These are phyloP conservation scores for Penicillium canescens DNA, from an alignment of 495 filamentous ascomycete species.

Conservation along the genomic window DNA sequence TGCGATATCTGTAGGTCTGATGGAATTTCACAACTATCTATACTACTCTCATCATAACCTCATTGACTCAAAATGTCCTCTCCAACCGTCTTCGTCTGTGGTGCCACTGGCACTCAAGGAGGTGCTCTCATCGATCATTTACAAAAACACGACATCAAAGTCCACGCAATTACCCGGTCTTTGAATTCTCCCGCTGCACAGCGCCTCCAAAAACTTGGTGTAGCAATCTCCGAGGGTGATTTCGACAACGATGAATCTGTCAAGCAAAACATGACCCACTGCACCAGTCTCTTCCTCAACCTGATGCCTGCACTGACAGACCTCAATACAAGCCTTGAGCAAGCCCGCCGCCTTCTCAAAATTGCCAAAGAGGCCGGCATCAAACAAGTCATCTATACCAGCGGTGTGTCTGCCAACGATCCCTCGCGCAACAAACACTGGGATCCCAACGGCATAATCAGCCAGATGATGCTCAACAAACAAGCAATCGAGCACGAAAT, in stretches of 20 bases:
- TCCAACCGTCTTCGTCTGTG: slow-evolving; percentile 40
- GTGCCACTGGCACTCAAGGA: slow-evolving; percentile 54
- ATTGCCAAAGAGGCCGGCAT: slow-evolving; percentile 43
- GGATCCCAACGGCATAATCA: slow-evolving; percentile 23
- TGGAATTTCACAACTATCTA: background rate
- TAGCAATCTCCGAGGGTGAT: slow-evolving; percentile 37
- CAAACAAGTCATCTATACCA: slow-evolving; percentile 43
- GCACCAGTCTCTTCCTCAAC: slow-evolving; percentile 50
- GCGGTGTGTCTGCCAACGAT: slow-evolving; percentile 25
- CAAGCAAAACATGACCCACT: slow-evolving; percentile 34
- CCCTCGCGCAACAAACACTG: slow-evolving; percentile 24
- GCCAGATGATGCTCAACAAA: slow-evolving; percentile 34
- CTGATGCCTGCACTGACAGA: slow-evolving; percentile 30
- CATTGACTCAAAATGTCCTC: slow-evolving; percentile 26
- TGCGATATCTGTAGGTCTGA: background rate
- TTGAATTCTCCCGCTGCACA: slow-evolving; percentile 31
- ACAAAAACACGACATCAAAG: slow-evolving; percentile 29
- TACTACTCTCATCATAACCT: background rate
- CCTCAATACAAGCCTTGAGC: slow-evolving; percentile 26
- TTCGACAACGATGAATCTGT: slow-evolving; percentile 43
- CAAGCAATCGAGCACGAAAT: slow-evolving; percentile 35
- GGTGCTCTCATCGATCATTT: slow-evolving; percentile 41
- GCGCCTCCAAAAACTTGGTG: slow-evolving; percentile 37
- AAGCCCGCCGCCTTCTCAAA: slow-evolving; percentile 39
- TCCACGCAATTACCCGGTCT: slow-evolving; percentile 45